These are phyloP conservation scores for Mycena crocata DNA, from an alignment of 768 basidiomycete genomes.

Conservation along the genomic window DNA sequence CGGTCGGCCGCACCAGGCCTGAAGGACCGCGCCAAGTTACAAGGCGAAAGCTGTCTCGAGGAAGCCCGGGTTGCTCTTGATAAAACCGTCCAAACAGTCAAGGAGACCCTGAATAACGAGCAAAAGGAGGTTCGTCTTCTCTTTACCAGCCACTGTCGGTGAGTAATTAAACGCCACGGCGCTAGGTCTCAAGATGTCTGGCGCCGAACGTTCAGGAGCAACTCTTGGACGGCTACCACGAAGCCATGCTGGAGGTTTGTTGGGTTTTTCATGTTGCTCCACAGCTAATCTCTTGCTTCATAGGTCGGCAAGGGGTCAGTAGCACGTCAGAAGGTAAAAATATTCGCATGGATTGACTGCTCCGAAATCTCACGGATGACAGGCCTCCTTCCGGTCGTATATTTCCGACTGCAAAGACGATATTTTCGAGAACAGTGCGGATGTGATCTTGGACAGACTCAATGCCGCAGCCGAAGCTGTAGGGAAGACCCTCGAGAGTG, in stretches of 20 bases:
- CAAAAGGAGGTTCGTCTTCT: conserved; percentile 74
- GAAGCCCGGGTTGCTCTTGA: conserved; percentile 63
- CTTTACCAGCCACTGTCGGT: too few relatives aligned
- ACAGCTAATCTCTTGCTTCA: too few relatives aligned
- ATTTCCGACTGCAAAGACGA: conserved; percentile 57
- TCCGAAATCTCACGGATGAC: conserved; percentile 7
- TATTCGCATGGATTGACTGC: background rate
- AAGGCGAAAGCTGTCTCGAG: conserved; percentile 63
- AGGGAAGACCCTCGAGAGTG: conserved; percentile 58
- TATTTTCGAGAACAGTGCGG: conserved; percentile 65
- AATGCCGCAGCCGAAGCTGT: conserved; percentile 60
- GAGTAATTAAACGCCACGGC: too few relatives aligned
- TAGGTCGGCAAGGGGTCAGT: conserved; percentile 69
- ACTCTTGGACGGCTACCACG: conserved; percentile 62
- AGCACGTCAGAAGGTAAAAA: conserved; percentile 65
- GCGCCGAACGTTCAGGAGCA: conserved; percentile 66
- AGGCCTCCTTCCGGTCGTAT: conserved; percentile 63
- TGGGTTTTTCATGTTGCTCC: too few relatives aligned
- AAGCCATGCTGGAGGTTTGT: conserved; percentile 65
- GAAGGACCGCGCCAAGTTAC: conserved; percentile 61
- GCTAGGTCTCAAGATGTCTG: conserved; percentile 67
- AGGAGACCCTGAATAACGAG: conserved; percentile 60
- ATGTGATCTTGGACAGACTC: conserved; percentile 61
- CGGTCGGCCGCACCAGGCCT: conserved; percentile 62
- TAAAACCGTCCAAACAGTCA: conserved; percentile 60